These are phyloP conservation scores for Luvunga scandens DNA, from an alignment of 345 rosid species.

Conservation along the genomic window DNA sequence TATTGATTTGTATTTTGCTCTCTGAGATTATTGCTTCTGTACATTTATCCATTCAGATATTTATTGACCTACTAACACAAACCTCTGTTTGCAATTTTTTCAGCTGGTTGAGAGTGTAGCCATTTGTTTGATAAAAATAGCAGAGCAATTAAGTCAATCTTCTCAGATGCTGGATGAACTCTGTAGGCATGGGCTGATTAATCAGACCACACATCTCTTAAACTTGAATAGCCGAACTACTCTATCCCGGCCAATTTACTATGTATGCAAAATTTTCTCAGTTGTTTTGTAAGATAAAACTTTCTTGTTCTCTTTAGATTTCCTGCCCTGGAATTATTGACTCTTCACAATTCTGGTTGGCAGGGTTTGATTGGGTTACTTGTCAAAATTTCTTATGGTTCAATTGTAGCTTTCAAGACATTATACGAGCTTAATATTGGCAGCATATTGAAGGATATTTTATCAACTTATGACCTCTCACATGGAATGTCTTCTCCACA, in stretches of 20 bases:
- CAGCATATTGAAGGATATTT: slow-evolving; percentile 66
- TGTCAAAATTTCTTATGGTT: slow-evolving; percentile 70
- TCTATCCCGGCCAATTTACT: slow-evolving; percentile 69
- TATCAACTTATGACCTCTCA: slow-evolving; percentile 61
- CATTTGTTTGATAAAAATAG: slow-evolving; percentile 75
- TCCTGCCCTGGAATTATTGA: slow-evolving; percentile 10
- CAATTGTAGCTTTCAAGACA: slow-evolving; percentile 64
- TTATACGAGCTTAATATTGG: slow-evolving; percentile 81
- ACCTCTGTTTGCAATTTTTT: slow-evolving; percentile 13
- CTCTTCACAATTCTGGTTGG: slow-evolving; percentile 27
- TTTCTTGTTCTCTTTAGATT: not conserved
- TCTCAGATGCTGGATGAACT: slow-evolving; percentile 69
- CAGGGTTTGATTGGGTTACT: slow-evolving; percentile 92
- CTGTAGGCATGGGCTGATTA: slow-evolving; percentile 69
- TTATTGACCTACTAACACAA: slow-evolving; percentile 10
- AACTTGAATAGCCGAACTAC: slow-evolving; percentile 73
- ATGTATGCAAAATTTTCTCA: slow-evolving; percentile 44
- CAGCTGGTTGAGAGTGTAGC: slow-evolving; percentile 94
- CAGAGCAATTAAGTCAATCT: slow-evolving; percentile 61
- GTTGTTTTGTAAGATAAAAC: slow-evolving; percentile 4
- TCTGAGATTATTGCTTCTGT: slow-evolving; percentile 10
- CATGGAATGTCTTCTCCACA: slow-evolving; percentile 67
- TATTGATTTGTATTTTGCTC: slow-evolving; percentile 7
- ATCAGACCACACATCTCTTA: slow-evolving; percentile 62
- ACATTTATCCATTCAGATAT: not conserved